Evolutionary conservation across 78 protist species (phyloP).

Genomic region (Chrysochromulina tobinii): DNA sequence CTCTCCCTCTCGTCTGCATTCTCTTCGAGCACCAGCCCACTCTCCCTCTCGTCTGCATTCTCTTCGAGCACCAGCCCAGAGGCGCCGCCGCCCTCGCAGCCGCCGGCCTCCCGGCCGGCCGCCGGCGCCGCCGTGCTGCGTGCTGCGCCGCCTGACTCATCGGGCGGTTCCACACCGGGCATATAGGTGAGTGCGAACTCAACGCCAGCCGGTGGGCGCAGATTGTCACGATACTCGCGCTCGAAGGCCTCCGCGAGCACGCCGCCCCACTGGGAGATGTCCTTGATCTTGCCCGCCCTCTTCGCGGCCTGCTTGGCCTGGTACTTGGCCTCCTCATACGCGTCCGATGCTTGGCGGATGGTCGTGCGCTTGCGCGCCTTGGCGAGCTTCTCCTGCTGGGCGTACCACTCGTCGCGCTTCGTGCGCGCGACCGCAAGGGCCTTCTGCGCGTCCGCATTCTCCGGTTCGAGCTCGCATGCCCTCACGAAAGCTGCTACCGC

Average conservation of each 20-base stretch:
- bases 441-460: background rate
- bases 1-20: background rate
- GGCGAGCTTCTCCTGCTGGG: background rate
- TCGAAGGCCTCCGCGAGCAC: background rate
- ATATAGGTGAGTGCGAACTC: background rate
- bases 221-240: background rate
- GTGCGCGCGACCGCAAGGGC: background rate
- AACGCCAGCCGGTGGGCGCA: background rate
- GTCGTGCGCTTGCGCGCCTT: background rate
- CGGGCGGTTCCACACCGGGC: too few relatives aligned
- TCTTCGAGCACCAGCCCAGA: background rate
- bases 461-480: background rate
- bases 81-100: background rate
- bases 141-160: too few relatives aligned
- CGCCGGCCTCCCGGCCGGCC: background rate
- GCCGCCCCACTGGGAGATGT: background rate
- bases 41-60: background rate
- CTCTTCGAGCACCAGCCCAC: background rate
- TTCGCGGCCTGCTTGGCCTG: background rate
- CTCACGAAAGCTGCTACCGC: background rate
- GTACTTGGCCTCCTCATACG: background rate
- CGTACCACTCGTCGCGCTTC: background rate
- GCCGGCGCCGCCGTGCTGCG: background rate
- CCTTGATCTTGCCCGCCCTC: background rate
- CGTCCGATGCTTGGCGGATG: background rate